A percentile compares a stretch with the other conserved stretches of the same genome.
phyloP scores from a whole-genome alignment of 2,329 filamentous ascomycete species.

The Hypoxylon sp. region DNA sequence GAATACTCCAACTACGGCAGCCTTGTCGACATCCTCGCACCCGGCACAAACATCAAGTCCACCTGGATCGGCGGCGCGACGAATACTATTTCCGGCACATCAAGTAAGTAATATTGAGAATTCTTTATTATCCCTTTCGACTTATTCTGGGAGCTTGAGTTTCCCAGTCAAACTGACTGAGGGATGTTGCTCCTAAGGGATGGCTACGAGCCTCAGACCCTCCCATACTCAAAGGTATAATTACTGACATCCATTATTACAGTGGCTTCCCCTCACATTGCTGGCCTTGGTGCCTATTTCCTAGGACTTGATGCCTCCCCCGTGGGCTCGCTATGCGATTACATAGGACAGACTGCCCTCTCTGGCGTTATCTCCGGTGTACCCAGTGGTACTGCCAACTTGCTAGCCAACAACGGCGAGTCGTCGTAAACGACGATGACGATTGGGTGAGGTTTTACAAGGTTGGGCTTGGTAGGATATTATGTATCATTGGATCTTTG shows the following conservation, averaged over 20 bases:
- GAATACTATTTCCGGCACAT: conserved; percentile 69
- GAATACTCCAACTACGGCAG: conserved; percentile 67
- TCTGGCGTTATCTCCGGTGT: conserved; percentile 58
- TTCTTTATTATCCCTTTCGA: background rate
- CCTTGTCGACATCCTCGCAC: conserved; percentile 61
- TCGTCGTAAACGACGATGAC: conserved; percentile 15
- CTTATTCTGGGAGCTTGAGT: background rate
- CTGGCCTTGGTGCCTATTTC: conserved; percentile 73
- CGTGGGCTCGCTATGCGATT: conserved; percentile 59
- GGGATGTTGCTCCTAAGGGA: background rate
- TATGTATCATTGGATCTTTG: conserved; percentile 9
- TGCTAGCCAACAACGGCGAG: conserved; percentile 56
- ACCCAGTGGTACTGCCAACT: conserved; percentile 55
- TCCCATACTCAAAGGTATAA: background rate
- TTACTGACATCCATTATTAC: background rate
- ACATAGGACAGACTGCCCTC: conserved; percentile 59
- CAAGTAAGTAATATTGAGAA: conserved; percentile 52
- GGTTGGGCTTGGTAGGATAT: background rate
- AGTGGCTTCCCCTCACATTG: conserved; percentile 72
- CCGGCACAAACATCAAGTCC: conserved; percentile 60
- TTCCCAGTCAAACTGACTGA: background rate
- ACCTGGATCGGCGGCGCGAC: conserved; percentile 57
- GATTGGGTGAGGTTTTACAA: background rate
- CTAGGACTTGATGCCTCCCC: conserved; percentile 60
- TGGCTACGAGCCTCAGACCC: background rate